Evolutionary conservation across 2,329 filamentous ascomycete genomes (phyloP), one percentile per base, ranked within the genome.

Genomic region (Fonsecaea pugnacius): DNA sequence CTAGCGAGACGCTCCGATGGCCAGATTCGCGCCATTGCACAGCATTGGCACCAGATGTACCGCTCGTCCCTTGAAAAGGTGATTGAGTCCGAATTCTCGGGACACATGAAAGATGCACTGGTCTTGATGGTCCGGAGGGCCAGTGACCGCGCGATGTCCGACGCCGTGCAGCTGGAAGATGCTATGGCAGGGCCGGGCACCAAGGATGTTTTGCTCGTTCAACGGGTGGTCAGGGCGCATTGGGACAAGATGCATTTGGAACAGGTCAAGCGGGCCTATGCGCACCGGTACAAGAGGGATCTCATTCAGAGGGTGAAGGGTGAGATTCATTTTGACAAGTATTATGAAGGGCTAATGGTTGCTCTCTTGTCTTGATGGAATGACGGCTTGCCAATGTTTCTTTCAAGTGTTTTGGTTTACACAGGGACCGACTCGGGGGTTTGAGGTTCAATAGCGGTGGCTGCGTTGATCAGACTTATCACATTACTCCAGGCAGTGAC

Each of bases 71-170:
- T 98, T 1, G 88, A 91, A 68, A 84, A 86, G 36, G 88, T 92
- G 56, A 87, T 98, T 71, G 86, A 87, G 67, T 90, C 86, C 79
- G 88, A 95, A 72, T 97, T 97, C 78, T 91, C 89, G 0, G 94
- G 94, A 0, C 94, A 98, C 75, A 97, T 98, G 92, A 83, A 93
- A 75, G 86, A 91, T 16, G 92, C 92, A 0, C 84, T 98, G 0
- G 78, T 95, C 30, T 88, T 87, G 74, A 92, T 96, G 76, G 80
- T 97, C n/a, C 84, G 85, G 10, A 83, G 89, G 12, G 94, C 91
- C 2, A 80, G 85, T 5, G 92, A 97, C 77, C 91, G 89, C 69
- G 91, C 91, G 64, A 89, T 91, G 83, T 89, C 92, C 69, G 93
- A 96, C 71, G 95, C 93, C 0, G 80, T 84, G 24, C 81, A 91